Evolutionary conservation across 495 filamentous ascomycete species (phyloP).

Genomic region (Tetracladium setigerum): DNA sequence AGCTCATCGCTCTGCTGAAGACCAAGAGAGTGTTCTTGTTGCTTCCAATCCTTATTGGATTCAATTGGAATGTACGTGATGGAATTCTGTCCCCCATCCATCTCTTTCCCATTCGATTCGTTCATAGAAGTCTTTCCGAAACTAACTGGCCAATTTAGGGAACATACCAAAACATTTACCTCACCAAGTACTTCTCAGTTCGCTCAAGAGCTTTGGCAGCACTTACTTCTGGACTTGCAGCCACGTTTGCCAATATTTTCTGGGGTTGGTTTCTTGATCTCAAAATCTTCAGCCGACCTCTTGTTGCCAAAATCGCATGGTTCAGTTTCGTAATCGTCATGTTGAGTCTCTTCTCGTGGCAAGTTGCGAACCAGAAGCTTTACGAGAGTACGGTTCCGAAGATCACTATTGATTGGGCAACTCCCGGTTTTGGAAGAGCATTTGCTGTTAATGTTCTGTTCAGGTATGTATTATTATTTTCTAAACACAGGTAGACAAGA

Average conservation of each 20-base stretch:
- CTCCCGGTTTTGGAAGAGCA: conserved; percentile 31
- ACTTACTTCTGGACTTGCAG: conserved; percentile 38
- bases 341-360: conserved; percentile 30
- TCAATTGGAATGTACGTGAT: conserved; percentile 36
- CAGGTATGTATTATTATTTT: conserved; percentile 16
- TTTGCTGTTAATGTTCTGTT: conserved; percentile 33
- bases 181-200: conserved; percentile 53
- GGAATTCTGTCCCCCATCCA: no score
- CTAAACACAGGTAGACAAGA: no score
- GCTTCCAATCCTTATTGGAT: conserved; percentile 46
- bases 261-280: conserved; percentile 41
- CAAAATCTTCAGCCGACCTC: conserved; percentile 26
- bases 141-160: not conserved
- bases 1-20: conserved; percentile 37
- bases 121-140: no score
- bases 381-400: conserved; percentile 20
- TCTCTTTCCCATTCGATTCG: no score
- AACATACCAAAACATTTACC: conserved; percentile 51
- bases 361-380: conserved; percentile 31
- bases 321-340: conserved; percentile 25
- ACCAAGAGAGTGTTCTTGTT: conserved; percentile 43
- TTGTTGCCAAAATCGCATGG: conserved; percentile 29
- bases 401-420: conserved; percentile 31
- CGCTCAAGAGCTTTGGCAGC: conserved; percentile 43
- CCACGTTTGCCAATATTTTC: conserved; percentile 38